A percentile compares a stretch with the other conserved stretches of the same genome.
phyloP scores from a whole-genome alignment of 2,329 filamentous ascomycete species.

The Kalmusia sp. region DNA sequence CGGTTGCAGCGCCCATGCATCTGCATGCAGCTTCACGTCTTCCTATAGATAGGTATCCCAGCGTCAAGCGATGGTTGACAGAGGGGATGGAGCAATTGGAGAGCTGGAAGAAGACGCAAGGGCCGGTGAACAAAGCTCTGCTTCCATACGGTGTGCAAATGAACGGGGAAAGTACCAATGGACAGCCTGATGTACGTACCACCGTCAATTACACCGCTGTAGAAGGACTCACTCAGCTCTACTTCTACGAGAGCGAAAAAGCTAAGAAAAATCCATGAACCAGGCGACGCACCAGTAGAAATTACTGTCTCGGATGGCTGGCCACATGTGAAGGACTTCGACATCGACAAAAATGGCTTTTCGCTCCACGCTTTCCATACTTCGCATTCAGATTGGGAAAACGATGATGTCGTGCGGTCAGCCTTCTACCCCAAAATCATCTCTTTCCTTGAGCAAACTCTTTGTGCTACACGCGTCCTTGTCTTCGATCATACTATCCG shows the following conservation, averaged over 20 bases:
- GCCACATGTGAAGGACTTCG: conserved; percentile 52
- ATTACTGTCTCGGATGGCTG: conserved; percentile 53
- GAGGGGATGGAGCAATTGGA: conserved; percentile 46
- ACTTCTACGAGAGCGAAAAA: conserved; percentile 50
- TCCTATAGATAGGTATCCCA: conserved; percentile 48
- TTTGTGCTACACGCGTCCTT: conserved; percentile 53
- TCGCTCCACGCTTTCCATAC: conserved; percentile 51
- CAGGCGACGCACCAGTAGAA: conserved; percentile 47
- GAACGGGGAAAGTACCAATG: not conserved
- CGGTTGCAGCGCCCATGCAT: conserved; percentile 50
- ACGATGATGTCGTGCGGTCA: conserved; percentile 50
- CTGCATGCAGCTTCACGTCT: conserved; percentile 42
- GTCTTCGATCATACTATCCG: conserved; percentile 62
- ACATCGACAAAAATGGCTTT: conserved; percentile 56
- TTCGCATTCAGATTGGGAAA: conserved; percentile 47
- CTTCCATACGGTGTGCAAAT: conserved; percentile 6
- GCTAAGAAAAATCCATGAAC: conserved; percentile 51
- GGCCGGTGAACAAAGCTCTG: conserved; percentile 43
- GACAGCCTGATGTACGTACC: conserved; percentile 41
- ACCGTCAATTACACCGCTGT: conserved; percentile 56
- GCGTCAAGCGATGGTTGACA: conserved; percentile 48
- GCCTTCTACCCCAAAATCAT: conserved; percentile 58
- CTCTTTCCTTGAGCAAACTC: conserved; percentile 53
- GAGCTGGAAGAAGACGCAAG: conserved; percentile 50
- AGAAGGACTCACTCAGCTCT: conserved; percentile 49